A percentile compares a stretch with the other conserved stretches of the same genome.
Conservation (phyloP, 2,329 filamentous ascomycete species). For the Epichloe coenophiala region DNA sequence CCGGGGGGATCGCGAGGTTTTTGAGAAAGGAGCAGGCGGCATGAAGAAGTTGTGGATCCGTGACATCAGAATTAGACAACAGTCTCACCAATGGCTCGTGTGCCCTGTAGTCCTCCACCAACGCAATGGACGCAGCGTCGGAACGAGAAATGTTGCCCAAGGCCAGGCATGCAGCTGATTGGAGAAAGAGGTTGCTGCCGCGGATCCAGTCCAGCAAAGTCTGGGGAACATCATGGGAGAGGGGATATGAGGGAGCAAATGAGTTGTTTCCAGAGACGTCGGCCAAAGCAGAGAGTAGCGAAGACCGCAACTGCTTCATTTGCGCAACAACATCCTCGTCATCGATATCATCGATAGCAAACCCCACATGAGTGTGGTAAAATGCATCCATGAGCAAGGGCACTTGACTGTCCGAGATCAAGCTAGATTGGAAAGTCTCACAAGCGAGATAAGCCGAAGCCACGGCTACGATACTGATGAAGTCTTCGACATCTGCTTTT, state of each 20-base stretch:
- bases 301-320: slow-evolving; percentile 33
- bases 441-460: slow-evolving; percentile 43
- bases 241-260: slow-evolving; percentile 29
- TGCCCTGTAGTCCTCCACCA: slow-evolving; percentile 30
- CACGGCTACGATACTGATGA: slow-evolving; percentile 35
- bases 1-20: slow-evolving; percentile 45
- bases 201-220: slow-evolving; percentile 35
- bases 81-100: slow-evolving; percentile 32
- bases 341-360: slow-evolving; percentile 26
- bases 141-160: slow-evolving; percentile 49
- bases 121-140: slow-evolving; percentile 36
- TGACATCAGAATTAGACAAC: slow-evolving; percentile 26
- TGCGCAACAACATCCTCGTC: slow-evolving; percentile 30
- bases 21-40: slow-evolving; percentile 47
- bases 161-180: slow-evolving; percentile 44
- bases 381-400: slow-evolving; percentile 34
- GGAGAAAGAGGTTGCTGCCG: slow-evolving; percentile 28
- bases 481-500: slow-evolving; percentile 38
- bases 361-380: slow-evolving; percentile 31
- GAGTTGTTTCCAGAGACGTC: slow-evolving; percentile 37
- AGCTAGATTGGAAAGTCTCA: slow-evolving; percentile 33
- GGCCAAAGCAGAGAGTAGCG: slow-evolving; percentile 37
- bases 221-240: slow-evolving; percentile 27
- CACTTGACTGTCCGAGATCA: slow-evolving; percentile 28
- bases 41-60: slow-evolving; percentile 40